Evolutionary conservation across 2,329 filamentous ascomycete species (phyloP).

Genomic region (Salinomyces thailandicus): DNA sequence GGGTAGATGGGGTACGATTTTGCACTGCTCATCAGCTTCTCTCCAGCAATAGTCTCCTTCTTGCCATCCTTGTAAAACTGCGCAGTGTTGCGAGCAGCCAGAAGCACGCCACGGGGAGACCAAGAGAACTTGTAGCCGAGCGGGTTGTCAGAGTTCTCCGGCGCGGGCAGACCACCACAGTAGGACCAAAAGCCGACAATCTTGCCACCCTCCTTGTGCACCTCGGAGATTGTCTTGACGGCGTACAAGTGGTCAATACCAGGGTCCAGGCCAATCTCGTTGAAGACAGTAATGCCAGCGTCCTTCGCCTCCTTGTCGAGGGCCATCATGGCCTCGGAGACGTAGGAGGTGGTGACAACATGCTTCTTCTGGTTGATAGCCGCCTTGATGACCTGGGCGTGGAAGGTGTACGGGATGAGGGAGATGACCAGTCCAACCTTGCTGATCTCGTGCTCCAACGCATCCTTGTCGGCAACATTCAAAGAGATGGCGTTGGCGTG

Average conservation of each 20-base stretch:
- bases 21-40: conserved; percentile 63
- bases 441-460: conserved; percentile 69
- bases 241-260: conserved; percentile 70
- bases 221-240: conserved; percentile 75
- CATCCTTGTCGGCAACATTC: conserved; percentile 66
- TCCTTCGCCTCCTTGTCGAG: conserved; percentile 73
- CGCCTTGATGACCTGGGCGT: conserved; percentile 81
- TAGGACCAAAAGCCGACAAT: conserved; percentile 71
- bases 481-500: conserved; percentile 68
- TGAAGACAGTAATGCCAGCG: conserved; percentile 93
- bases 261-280: conserved; percentile 76
- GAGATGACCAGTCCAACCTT: conserved; percentile 49
- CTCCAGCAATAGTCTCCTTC: conserved; percentile 41
- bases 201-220: conserved; percentile 81
- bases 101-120: conserved; percentile 68
- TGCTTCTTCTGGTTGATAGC: conserved; percentile 91
- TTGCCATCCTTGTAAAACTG: conserved; percentile 73
- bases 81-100: conserved; percentile 78
- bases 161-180: conserved; percentile 63
- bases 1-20: conserved; percentile 89
- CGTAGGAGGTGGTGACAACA: conserved; percentile 90
- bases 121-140: conserved; percentile 85
- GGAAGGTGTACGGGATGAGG: conserved; percentile 85
- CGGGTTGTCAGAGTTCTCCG: conserved; percentile 74
- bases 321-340: conserved; percentile 85